These are phyloP conservation scores for Beauveria scarabaeidicola DNA, from an alignment of 2,329 filamentous ascomycete species.

Conservation along the genomic window DNA sequence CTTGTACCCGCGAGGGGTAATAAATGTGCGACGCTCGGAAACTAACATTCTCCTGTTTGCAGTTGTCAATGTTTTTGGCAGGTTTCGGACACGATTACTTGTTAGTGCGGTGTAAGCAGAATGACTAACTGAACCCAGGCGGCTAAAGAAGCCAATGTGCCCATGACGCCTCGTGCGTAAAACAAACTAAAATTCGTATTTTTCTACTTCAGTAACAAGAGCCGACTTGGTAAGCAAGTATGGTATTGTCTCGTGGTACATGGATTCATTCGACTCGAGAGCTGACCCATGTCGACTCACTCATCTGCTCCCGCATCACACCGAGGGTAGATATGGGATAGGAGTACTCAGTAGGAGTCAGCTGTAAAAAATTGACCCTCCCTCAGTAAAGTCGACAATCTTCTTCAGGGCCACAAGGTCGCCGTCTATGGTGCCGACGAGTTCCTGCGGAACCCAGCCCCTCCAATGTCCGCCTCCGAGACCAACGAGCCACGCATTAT, in stretches of 20 bases:
- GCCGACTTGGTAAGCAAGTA: background rate
- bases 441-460: background rate
- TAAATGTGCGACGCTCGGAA: conserved; percentile 13
- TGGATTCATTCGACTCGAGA: no score
- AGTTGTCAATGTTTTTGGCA: background rate
- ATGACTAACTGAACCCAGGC: background rate
- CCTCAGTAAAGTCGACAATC: background rate
- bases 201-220: no score
- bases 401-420: background rate
- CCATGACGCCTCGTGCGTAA: no score
- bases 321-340: no score
- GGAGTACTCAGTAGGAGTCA: no score
- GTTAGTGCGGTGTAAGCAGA: background rate
- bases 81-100: background rate
- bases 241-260: no score
- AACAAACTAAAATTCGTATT: no score
- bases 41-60: background rate
- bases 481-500: background rate
- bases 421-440: background rate
- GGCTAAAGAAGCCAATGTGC: background rate
- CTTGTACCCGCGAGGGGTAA: conserved; percentile 13
- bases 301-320: no score
- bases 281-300: no score
- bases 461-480: background rate
- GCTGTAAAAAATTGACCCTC: background rate